Percentiles rank a stretch among this genome's conserved stretches.
These are phyloP conservation scores for Salicornia ramosissima DNA, from an alignment of 148 eudicot species.

Conservation along the genomic window DNA sequence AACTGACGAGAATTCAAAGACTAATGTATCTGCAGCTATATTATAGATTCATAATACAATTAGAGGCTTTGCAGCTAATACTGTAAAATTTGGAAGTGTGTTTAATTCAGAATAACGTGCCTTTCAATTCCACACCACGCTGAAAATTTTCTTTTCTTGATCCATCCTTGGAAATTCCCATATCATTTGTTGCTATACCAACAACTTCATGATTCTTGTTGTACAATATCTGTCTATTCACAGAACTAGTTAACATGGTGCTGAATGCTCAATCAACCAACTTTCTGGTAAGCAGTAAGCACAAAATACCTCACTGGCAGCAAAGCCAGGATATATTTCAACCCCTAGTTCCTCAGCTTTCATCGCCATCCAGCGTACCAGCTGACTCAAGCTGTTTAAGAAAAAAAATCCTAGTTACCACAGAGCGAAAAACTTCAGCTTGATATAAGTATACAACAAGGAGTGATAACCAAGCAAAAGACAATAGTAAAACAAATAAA, in stretches of 20 bases:
- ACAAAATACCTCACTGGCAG: conserved; percentile 88
- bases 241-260: conserved; percentile 15
- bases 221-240: conserved; percentile 55
- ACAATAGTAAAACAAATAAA: neutral
- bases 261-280: conserved; percentile 8
- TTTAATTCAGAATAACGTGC: conserved; percentile 26
- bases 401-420: conserved; percentile 4
- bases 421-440: neutral
- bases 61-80: conserved; percentile 7
- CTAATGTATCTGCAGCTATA: too few relatives aligned
- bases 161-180: conserved; percentile 89
- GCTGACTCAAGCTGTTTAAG: conserved; percentile 77
- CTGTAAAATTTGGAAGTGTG: neutral
- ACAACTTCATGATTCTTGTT: conserved; percentile 58
- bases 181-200: conserved; percentile 93
- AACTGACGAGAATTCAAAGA: too few relatives aligned
- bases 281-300: conserved; percentile 5
- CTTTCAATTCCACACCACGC: conserved; percentile 91
- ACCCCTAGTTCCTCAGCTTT: conserved; percentile 98
- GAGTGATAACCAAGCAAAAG: too few relatives aligned
- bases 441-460: neutral
- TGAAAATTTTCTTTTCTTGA: conserved; percentile 75
- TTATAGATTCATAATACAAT: too few relatives aligned
- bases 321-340: conserved; percentile 97
- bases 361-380: conserved; percentile 80